phyloP scores from a whole-genome alignment of 176 grass and related monocot genomes.

The Carex pumila region DNA sequence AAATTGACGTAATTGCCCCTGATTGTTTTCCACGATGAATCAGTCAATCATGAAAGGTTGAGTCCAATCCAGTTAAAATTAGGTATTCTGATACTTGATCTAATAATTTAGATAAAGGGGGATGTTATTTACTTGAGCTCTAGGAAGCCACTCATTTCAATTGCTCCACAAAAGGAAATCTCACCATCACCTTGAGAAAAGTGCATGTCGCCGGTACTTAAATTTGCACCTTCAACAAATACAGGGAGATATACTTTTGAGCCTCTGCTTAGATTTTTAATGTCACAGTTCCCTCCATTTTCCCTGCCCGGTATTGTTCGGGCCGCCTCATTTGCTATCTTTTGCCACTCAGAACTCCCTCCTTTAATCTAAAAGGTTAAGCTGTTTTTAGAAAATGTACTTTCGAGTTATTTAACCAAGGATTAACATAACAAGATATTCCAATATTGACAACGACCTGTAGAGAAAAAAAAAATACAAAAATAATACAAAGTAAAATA shows the following conservation, averaged over 20 bases:
- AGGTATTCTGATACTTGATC: not conserved
- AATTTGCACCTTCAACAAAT: conserved; percentile 86
- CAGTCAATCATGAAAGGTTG: not conserved
- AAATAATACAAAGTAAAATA: not conserved
- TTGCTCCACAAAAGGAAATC: conserved; percentile 91
- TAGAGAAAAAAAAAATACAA: not conserved
- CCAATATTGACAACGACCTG: not conserved
- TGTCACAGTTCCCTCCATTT: conserved; percentile 92
- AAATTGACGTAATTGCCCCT: not conserved
- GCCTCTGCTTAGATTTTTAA: conserved; percentile 88
- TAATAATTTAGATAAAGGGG: conserved; percentile 12
- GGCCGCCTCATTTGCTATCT: conserved; percentile 75
- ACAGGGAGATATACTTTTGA: conserved; percentile 95
- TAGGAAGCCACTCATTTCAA: conserved; percentile 98
- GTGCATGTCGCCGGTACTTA: conserved; percentile 88
- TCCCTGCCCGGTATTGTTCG: conserved; percentile 86
- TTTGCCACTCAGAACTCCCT: conserved; percentile 55
- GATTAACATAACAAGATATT: not conserved
- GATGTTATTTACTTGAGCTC: conserved; percentile 74
- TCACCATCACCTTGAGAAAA: conserved; percentile 92
- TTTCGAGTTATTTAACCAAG: not conserved
- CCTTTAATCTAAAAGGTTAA: conserved; percentile 50
- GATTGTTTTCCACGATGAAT: not conserved
- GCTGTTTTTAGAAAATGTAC: not conserved
- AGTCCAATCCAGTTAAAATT: not conserved